phyloP scores from a whole-genome alignment of 2,329 filamentous ascomycete genomes.

The Exophiala calicioides region DNA sequence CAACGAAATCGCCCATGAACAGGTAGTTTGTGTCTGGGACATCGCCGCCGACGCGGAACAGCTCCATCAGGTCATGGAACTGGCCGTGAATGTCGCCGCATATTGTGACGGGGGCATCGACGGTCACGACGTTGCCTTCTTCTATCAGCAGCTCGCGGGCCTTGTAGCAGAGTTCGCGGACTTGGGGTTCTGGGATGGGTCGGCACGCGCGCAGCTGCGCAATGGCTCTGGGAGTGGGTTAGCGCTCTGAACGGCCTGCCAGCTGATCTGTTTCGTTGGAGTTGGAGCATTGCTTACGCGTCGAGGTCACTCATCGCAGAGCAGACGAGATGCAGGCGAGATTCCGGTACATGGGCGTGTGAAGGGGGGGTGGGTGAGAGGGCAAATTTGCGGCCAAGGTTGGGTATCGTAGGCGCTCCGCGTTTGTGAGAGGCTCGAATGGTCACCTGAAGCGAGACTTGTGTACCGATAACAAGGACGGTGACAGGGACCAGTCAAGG shows the following conservation, averaged over 20 bases:
- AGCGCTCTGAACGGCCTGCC: conserved; percentile 1
- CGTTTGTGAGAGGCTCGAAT: no score
- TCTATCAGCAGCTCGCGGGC: conserved; percentile 94
- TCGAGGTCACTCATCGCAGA: conserved; percentile 86
- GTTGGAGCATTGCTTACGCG: conserved; percentile 59
- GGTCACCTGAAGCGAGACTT: no score
- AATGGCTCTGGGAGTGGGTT: conserved; percentile 68
- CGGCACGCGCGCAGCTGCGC: conserved; percentile 92
- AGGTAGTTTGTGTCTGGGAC: conserved; percentile 95
- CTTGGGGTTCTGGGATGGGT: conserved; percentile 91
- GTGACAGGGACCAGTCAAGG: no score
- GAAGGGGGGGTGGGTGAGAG: conserved; percentile 4
- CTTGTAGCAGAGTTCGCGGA: conserved; percentile 96
- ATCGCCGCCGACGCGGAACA: conserved; percentile 90
- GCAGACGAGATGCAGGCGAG: conserved; percentile 16
- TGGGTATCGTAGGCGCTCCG: no score
- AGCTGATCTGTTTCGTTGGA: not conserved
- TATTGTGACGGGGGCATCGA: conserved; percentile 94
- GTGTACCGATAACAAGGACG: no score
- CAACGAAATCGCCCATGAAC: conserved; percentile 98
- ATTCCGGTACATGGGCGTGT: conserved; percentile 17
- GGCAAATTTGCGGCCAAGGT: conserved; percentile 6
- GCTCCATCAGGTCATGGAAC: conserved; percentile 95
- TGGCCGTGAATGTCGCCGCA: conserved; percentile 97
- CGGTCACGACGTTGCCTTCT: conserved; percentile 94